These are phyloP conservation scores for Erigeron canadensis DNA, from an alignment of 129 eudicot species.

Conservation along the genomic window DNA sequence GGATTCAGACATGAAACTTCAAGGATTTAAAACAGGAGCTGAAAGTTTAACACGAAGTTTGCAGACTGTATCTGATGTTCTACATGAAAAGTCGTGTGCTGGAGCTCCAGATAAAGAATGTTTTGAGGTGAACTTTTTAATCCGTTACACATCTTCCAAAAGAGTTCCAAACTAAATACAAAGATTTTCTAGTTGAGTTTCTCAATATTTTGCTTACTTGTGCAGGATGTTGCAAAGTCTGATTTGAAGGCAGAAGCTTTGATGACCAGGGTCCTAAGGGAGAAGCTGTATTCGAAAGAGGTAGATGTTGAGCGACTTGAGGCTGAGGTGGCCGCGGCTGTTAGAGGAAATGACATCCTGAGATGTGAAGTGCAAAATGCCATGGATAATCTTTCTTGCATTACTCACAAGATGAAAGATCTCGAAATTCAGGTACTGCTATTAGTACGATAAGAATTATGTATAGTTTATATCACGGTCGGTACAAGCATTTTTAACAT, in stretches of 20 bases:
- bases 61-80: conserved; percentile 48
- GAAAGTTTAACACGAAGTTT: conserved; percentile 58
- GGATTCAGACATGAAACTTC: conserved; percentile 83
- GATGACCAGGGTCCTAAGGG: conserved; percentile 72
- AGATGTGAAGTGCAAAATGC: conserved; percentile 86
- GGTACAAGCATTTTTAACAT: too few species aligned
- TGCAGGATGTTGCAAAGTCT: conserved; percentile 51
- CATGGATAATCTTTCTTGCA: conserved; percentile 64
- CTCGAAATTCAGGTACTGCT: conserved; percentile 75
- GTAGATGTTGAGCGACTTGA: conserved; percentile 75
- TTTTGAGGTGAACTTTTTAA: conserved; percentile 45
- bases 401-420: conserved; percentile 85
- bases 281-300: conserved; percentile 69
- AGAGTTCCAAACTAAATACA: not conserved
- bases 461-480: too few species aligned
- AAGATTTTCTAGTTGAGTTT: not conserved
- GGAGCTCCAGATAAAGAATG: conserved; percentile 29
- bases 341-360: conserved; percentile 73
- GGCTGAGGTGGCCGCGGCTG: conserved; percentile 88
- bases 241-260: conserved; percentile 82
- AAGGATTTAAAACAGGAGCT: conserved; percentile 66
- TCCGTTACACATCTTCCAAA: too few species aligned
- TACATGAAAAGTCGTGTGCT: conserved; percentile 47
- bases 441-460: not conserved
- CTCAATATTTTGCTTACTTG: conserved; percentile 21